Base-by-base conservation (phyloP, 768 basidiomycete species). In the Pisolithus orientalis region DNA sequence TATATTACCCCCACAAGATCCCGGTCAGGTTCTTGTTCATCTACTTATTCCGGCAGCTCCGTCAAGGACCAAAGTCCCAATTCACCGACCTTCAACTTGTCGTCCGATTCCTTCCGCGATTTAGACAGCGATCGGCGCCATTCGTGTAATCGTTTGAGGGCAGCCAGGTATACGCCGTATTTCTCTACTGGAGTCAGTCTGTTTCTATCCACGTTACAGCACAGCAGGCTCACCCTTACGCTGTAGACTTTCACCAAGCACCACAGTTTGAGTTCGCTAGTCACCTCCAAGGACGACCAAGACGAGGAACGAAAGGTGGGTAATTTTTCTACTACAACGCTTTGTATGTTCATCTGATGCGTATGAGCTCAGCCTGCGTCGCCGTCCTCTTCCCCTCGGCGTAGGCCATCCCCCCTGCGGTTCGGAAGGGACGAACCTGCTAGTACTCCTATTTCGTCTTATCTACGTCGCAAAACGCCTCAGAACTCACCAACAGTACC, bases 381-480 rank as follows among this genome's bases (percentile, higher is more conserved):
- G 51, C 59, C 66, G 40, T 64, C 66, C 50, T 72, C 77, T 49
- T 74, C 76, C 49, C 73, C 71, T 52, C 56, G 75, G 44, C 75
- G 70, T 47, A 65, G 71, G 55, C 71, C 74, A 27, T 71, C 72
- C 49, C 67, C 73, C 54, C 72, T 78, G 54, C 76, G 74, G 54
- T 69, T 80, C 11, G 67, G 76, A 17, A 79, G 78, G 57, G 82
- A 84, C 63, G 68, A 82, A 17, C 69, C 79, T 29, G 83, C 80
- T 38, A 79, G 80, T 61, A 87, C 84, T 13, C 89, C 89, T 50
- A 90, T 91, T 50, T 91, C 89, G 27, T 77, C 80, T 38, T 90
- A 85, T 53, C 83, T 87, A 40, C 86, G 89, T 56, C 82, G 88
- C 55, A 87, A 83, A 69, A 87, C 87, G 1, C 87, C 88, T 28